Evolutionary conservation across 768 basidiomycete genomes (phyloP).

Genomic region (Hemileccinum impolitum): DNA sequence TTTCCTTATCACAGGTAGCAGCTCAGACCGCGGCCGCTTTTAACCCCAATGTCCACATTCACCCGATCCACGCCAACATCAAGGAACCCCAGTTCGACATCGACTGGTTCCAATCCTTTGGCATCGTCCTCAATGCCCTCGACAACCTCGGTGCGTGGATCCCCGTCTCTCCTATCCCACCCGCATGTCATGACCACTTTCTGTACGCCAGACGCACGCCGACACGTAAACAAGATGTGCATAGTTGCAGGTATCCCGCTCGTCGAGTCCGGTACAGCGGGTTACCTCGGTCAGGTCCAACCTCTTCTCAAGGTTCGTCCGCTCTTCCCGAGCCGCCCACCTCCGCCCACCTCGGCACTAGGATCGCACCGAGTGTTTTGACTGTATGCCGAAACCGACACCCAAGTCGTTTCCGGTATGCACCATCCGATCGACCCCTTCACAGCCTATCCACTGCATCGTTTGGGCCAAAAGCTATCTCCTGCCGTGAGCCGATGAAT

Average conservation of each 20-base stretch:
- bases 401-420: conserved; percentile 97
- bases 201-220: conserved; percentile 68
- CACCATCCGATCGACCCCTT: conserved; percentile 95
- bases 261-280: conserved; percentile 95
- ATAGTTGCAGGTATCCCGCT: conserved; percentile 88
- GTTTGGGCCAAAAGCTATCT: conserved; percentile 99
- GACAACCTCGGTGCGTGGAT: conserved; percentile 84
- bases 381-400: conserved; percentile 89
- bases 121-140: conserved; percentile 91
- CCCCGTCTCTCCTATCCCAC: neutral
- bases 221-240: conserved; percentile 98
- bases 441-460: conserved; percentile 97
- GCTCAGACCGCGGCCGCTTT: conserved; percentile 79
- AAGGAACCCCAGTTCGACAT: conserved; percentile 90
- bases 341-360: conserved; percentile 27
- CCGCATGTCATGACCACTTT: neutral
- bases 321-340: neutral
- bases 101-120: conserved; percentile 86
- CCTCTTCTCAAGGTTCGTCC: conserved; percentile 76
- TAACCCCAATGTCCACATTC: conserved; percentile 85
- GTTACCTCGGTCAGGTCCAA: conserved; percentile 96
- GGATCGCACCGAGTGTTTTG: conserved; percentile 93
- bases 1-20: conserved; percentile 52
- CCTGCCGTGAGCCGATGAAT: conserved; percentile 61
- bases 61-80: conserved; percentile 91